Evolutionary conservation across 2,329 filamentous ascomycete genomes (phyloP).

Genomic region (Fusarium sp.): DNA sequence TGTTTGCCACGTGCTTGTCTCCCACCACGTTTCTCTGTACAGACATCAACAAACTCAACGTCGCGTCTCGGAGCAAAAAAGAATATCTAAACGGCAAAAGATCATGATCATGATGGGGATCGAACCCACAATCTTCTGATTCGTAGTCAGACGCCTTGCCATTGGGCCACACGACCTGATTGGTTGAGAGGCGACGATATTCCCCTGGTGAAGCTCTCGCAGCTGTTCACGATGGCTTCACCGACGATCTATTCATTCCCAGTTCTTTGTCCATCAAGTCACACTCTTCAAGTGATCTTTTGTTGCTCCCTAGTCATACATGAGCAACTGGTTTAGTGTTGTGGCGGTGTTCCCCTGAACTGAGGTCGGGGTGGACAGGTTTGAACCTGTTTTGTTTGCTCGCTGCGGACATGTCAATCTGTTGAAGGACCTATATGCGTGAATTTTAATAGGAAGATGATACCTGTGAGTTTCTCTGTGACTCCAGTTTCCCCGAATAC

Average conservation of each 20-base stretch:
- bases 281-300: not conserved
- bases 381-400: not conserved
- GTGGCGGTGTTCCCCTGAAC: not conserved
- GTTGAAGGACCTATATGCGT: not conserved
- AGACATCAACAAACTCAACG: not conserved
- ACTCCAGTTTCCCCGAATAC: not conserved
- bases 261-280: not conserved
- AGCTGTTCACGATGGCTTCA: not conserved
- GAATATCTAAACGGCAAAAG: not conserved
- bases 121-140: constrained; percentile 43
- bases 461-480: not conserved
- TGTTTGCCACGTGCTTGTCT: not conserved
- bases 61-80: not conserved
- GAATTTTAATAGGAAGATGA: not conserved
- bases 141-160: constrained; percentile 44
- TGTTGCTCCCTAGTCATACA: not conserved
- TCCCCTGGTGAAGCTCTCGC: not conserved
- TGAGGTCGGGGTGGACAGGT: not conserved
- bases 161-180: constrained; percentile 31
- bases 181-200: not conserved
- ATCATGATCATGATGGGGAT: constrained; percentile 6
- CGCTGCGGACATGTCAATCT: not conserved
- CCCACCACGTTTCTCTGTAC: not conserved
- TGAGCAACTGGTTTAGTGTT: not conserved
- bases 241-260: not conserved